phyloP scores from a whole-genome alignment of 1,139 yeast genomes.

The Candida smagusa region DNA sequence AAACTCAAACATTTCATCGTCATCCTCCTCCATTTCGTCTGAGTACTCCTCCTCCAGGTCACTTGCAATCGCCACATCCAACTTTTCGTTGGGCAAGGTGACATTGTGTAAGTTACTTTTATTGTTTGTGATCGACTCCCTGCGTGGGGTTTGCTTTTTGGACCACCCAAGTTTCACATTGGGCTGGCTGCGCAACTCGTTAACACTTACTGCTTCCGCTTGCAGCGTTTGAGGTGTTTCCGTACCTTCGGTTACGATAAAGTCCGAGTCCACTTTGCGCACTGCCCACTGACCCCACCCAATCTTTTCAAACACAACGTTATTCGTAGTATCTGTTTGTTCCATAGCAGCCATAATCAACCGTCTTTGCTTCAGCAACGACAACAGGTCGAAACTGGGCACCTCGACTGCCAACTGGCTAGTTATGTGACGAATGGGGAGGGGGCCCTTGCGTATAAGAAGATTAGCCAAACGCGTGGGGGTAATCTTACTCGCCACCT shows the following conservation, averaged over 20 bases:
- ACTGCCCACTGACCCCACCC: conserved; percentile 99
- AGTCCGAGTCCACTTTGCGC: conserved; percentile 48
- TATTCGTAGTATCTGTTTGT: conserved; percentile 52
- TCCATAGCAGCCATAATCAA: conserved; percentile 88
- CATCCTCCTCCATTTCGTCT: conserved; percentile 20
- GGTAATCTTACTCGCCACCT: conserved; percentile 84
- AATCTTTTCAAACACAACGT: conserved; percentile 80
- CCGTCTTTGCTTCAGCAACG: conserved; percentile 85
- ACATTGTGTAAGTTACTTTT: conserved; percentile 44
- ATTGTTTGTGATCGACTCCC: conserved; percentile 56
- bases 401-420: conserved; percentile 73
- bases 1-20: conserved; percentile 38
- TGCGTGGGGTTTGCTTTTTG: conserved; percentile 33
- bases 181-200: conserved; percentile 37
- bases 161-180: conserved; percentile 46
- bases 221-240: conserved; percentile 4
- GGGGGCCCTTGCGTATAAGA: conserved; percentile 73
- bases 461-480: conserved; percentile 73
- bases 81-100: conserved; percentile 39
- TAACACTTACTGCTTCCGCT: conserved; percentile 14
- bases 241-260: conserved; percentile 47
- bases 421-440: conserved; percentile 88
- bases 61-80: conserved; percentile 31
- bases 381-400: conserved; percentile 73
- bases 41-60: conserved; percentile 37